A percentile compares a stretch with the other conserved stretches of the same genome.
phyloP scores from a whole-genome alignment of 2,329 filamentous ascomycete species.

The Fusarium denticulatum region DNA sequence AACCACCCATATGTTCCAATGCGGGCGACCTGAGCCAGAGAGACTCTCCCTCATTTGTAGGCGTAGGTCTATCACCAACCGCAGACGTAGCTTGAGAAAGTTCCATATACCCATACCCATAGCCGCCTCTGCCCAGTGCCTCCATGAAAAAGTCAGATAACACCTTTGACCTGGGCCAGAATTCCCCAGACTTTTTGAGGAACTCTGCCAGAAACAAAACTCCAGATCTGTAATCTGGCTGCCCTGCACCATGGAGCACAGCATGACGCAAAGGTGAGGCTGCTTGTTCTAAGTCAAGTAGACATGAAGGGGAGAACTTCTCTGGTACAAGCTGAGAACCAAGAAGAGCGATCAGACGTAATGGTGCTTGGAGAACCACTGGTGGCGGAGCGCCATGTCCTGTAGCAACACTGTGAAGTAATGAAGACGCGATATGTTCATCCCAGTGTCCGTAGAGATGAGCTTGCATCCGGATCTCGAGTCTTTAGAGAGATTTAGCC shows the following conservation, averaged over 20 bases:
- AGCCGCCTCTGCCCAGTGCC: background rate
- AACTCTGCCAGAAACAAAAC: constrained; percentile 19
- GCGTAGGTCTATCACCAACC: background rate
- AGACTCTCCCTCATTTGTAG: background rate
- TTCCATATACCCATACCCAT: background rate
- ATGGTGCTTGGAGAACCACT: constrained; percentile 26
- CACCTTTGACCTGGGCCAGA: constrained; percentile 27
- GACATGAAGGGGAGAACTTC: constrained; percentile 38
- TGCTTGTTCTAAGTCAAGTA: constrained; percentile 27
- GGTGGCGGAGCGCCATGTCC: background rate
- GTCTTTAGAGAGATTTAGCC: constrained; percentile 7
- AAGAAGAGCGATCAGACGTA: constrained; percentile 33
- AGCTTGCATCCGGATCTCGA: constrained; percentile 36
- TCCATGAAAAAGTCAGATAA: background rate
- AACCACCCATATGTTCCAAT: background rate
- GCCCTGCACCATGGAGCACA: background rate
- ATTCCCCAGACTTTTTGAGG: constrained; percentile 32
- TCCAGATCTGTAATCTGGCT: constrained; percentile 7
- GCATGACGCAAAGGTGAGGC: constrained; percentile 16
- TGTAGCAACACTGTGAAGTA: background rate
- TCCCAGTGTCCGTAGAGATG: background rate
- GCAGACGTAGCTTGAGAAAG: background rate
- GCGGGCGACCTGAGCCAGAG: background rate
- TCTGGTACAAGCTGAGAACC: constrained; percentile 21
- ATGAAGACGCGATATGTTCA: background rate